Percentiles rank a stretch among this genome's conserved stretches.
phyloP scores from a whole-genome alignment of 345 rosid species.

The Eucalyptus tenuipes region DNA sequence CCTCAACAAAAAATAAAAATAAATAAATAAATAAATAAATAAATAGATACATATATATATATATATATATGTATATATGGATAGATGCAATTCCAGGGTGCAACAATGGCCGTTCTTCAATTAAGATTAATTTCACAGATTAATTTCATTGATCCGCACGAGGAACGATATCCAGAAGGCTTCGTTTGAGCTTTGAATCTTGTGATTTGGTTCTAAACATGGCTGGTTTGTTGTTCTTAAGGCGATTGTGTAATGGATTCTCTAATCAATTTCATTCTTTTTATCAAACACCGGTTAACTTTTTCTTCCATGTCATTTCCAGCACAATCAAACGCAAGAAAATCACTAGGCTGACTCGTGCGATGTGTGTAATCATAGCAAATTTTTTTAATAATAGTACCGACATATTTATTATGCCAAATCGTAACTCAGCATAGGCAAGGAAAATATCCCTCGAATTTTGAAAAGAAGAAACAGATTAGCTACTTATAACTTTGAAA shows the following conservation, averaged over 20 bases:
- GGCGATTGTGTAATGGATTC: neutral
- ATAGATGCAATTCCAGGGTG: neutral
- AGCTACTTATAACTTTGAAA: neutral
- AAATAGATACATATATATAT: too few species aligned
- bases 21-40: too few species aligned
- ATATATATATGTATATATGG: too few species aligned
- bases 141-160: neutral
- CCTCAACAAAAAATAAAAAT: fast-evolving
- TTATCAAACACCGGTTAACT: neutral
- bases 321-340: neutral
- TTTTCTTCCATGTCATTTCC: neutral
- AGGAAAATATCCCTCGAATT: neutral
- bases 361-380: neutral
- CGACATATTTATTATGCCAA: neutral
- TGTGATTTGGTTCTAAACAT: neutral
- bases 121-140: neutral
- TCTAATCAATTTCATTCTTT: neutral
- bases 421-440: neutral
- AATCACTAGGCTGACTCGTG: neutral
- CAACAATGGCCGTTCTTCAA: neutral
- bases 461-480: neutral
- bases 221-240: neutral
- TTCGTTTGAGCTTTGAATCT: neutral
- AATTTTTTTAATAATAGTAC: neutral
- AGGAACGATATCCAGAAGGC: neutral